Base-by-base conservation (phyloP, 2,329 filamentous ascomycete species). In the Claviceps purpurea region DNA sequence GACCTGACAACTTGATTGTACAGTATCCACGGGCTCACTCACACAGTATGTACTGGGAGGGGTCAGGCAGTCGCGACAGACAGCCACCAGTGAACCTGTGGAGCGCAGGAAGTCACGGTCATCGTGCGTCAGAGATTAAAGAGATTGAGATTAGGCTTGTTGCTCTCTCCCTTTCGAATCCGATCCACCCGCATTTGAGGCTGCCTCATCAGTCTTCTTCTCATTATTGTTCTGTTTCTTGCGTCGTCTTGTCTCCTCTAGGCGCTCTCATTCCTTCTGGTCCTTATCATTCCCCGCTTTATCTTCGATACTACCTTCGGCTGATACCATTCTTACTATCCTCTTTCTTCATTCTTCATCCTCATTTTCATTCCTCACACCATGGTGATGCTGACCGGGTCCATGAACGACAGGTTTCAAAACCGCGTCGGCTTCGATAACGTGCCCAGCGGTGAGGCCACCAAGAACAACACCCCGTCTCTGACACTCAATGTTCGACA, bases 401-500 rank as follows among this genome's bases (percentile, higher is more conserved):
- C 56, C 54, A 64, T 56, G 59, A 63, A 64, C 57, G 64, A 68
- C 65, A 82, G 78, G 61, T 81, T 81, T 63, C 73, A 76, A 59
- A 70, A 71, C 38, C 78, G 80, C 65, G 77, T 82, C 54, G 77
- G 74, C 40, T 82, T 82, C 61, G 78, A 81, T 67, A 81, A 80
- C 57, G 69, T 81, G 39, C 72, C 74, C 41, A 69, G 73, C 43
- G 77, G 77, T 60, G 78, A 81, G 59, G 70, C 75, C 6, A 80
- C 77, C 13, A 77, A 79, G 59, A 74, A 74, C 61, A 81, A 81
- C 61, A 75, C 75, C 2, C 72, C 75, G 20, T 88, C 88, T 5
- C 79, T 95, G 58, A 94, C 89, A 0, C 73, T 95, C 54, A 89
- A 89, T 61, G 81, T 86, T 59, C 87, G 89, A 62, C 90, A 96